Evolutionary conservation across 768 basidiomycete species (phyloP), one percentile per base, ranked within the genome.

Genomic region (Boletus insuetus): DNA sequence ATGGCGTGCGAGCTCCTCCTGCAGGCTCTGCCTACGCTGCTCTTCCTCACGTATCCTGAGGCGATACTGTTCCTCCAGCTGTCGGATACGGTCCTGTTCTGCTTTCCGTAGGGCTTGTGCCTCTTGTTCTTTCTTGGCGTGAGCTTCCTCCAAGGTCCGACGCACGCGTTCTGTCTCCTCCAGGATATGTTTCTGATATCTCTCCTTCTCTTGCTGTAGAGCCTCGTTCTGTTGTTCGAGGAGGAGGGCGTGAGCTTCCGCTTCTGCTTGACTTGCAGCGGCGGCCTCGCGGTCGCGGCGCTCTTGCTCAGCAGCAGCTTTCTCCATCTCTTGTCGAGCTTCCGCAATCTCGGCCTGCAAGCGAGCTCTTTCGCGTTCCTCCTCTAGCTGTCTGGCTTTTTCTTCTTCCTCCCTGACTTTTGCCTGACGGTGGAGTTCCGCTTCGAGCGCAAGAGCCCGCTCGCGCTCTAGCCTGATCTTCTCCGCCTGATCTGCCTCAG

Each of bases 1-100:
- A 31, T 67, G 53, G 31, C 62, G 63, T 9, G 51, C 46, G 47
- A 73, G 65, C 46, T 71, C 63, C 12, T 65, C 65, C 32, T 71
- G 64, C 43, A 71, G 53, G 26, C 41, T 47, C 26, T 39, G 24
- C 43, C 70, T 62, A 13, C 53, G 69, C 10, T 55, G 51, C 55
- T 71, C 72, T 37, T 72, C 72, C 38, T 72, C 69, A 8, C 49
- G 66, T 29, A 71, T 56, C 37, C 31, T 65, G 52, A 63, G 58
- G 31, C 59, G 63, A n/a, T 71, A 59, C 29, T 69, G 56, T 37
- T 72, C 70, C 32, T 65, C 66, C 6, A 67, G 55, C 16, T 63
- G 51, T 43, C 42, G 69, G 39, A 67, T 51, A 32, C 66, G 69
- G 11, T 40, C 60, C 41, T 70, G 64, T 45, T 70, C 66, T 3